Evolutionary conservation across 805 yeast genomes (phyloP), one percentile per base, ranked within the genome.

Genomic region (Teunomyces gatunensis): DNA sequence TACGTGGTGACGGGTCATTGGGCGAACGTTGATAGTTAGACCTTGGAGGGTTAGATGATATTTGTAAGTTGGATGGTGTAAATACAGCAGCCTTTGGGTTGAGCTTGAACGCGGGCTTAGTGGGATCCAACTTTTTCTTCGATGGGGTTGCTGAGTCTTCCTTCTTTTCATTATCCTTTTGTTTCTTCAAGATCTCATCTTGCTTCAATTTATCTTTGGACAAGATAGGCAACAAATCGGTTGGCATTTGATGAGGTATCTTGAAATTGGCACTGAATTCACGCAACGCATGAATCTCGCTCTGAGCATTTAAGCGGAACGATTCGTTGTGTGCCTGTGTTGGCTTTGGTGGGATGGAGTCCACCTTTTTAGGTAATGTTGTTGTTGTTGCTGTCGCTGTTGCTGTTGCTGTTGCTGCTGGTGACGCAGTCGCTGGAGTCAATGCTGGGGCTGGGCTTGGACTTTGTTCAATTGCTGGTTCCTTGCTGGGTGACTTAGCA

Each of bases 221-320:
- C 28, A 85, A 68, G 15, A 86, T 84, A 6, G 94, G 90, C 51
- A 85, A 68, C 50, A 84, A 70, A 56, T 85, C 90, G 15, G 74
- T 65, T 6, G 95, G 92, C 46, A 61, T 55, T 44, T 60, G 58
- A 57, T 79, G 80, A 2, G 85, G 86, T 27, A 90, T 80, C 65
- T 88, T 88, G 66, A 89, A 87, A 55, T 80, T 86, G 42, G 87
- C 89, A 34, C 95, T 81, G 61, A 91, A 90, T 59, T 87, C 88
- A 52, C 80, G 82, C 47, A 89, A 72, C 9, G 87, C 80, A 52
- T 83, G 83, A 52, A 86, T 77, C 61, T 85, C 89, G 52, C 80
- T 79, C 60, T 81, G 81, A 1, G 80, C 77, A 54, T 70, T 77
- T 47, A 75, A 62, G 48, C 77, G 69, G 52, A 69, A 65, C 12